Evolutionary conservation across 1,284 basidiomycete species (phyloP), one percentile per base, ranked within the genome.

Genomic region (Papiliotrema nemorosa): DNA sequence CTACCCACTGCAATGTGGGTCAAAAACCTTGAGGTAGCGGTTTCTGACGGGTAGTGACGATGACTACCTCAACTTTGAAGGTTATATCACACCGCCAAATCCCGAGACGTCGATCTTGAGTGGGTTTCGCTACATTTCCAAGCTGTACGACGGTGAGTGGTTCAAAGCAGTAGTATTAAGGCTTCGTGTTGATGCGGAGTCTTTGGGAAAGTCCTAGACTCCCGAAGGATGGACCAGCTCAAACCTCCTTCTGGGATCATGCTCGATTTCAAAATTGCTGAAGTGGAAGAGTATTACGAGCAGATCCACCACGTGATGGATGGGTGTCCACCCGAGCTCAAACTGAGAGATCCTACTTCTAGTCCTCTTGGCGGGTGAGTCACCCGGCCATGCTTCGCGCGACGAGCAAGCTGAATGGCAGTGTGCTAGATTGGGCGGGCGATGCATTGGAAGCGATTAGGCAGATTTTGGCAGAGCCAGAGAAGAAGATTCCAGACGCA

Each of bases 111-210:
- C 42, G 12, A 16, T 46, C 21, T 33, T 46, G 5, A 37, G 16
- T n/a, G 44, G 44, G 6, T 46, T 46, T 22, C 44, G 44, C 31
- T 46, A 46, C 34, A 25, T 46, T 14, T 46, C 44, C 12, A 20
- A 26, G 29, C 33, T 44, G 9, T 44, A 44, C 22, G 42, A 22
- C 13, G 7, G 42, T 44, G 21, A 44, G 42, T 18, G 6, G 6
- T 18, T 18, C 35, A 14, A 9, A 20, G 29, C 12, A 9, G 35
- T 9, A 7, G 9, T 18, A n/a, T 37, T 29, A 9, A 16, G 26
- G 25, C 16, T 22, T 9, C 21, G 7, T 10, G 20, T 27, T 18
- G 12, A 27, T 12, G 7, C 20, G 24, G 12, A 44, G 42, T 44
- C 25, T 44, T 44, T 24, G 42, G 42, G n/a, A 10, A 44, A 22